Evolutionary conservation across 768 basidiomycete species (phyloP).

Genomic region (Tylopilus vinaceipallidus): DNA sequence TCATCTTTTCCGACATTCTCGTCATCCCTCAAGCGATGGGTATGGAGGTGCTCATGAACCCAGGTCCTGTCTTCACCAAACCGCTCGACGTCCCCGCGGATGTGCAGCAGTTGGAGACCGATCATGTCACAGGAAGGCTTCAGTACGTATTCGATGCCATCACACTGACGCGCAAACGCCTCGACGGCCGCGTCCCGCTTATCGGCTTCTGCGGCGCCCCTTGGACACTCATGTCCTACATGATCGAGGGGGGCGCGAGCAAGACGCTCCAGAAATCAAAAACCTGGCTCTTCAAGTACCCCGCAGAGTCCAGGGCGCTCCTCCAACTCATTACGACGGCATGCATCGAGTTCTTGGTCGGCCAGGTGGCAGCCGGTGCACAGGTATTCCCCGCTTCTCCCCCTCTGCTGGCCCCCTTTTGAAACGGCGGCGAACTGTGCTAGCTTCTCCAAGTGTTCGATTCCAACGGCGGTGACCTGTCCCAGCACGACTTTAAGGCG

Average conservation of each 20-base stretch:
- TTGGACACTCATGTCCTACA: conserved; percentile 97
- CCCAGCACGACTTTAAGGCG: conserved; percentile 77
- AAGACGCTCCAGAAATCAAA: conserved; percentile 91
- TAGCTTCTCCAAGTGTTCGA: conserved; percentile 97
- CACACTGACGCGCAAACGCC: conserved; percentile 73
- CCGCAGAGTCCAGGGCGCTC: conserved; percentile 77
- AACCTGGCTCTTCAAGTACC: conserved; percentile 91
- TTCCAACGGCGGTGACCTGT: conserved; percentile 92
- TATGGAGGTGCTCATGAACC: conserved; percentile 93
- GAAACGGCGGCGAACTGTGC: not conserved
- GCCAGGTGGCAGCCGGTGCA: conserved; percentile 92
- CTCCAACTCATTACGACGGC: conserved; percentile 81
- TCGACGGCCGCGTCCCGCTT: conserved; percentile 88
- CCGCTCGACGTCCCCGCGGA: conserved; percentile 81
- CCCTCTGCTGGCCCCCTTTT: not conserved
- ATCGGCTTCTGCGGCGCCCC: conserved; percentile 98
- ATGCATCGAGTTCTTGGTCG: conserved; percentile 86
- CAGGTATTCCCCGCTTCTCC: conserved; percentile 58
- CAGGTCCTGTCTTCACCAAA: conserved; percentile 83
- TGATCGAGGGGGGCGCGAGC: conserved; percentile 95
- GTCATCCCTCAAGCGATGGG: conserved; percentile 98
- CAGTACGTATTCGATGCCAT: conserved; percentile 93
- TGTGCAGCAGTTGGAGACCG: conserved; percentile 57
- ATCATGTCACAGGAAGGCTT: conserved; percentile 82
- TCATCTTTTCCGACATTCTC: conserved; percentile 98